These are phyloP conservation scores for Ustilago sp. DNA, from an alignment of 1,284 basidiomycete genomes.

Conservation along the genomic window DNA sequence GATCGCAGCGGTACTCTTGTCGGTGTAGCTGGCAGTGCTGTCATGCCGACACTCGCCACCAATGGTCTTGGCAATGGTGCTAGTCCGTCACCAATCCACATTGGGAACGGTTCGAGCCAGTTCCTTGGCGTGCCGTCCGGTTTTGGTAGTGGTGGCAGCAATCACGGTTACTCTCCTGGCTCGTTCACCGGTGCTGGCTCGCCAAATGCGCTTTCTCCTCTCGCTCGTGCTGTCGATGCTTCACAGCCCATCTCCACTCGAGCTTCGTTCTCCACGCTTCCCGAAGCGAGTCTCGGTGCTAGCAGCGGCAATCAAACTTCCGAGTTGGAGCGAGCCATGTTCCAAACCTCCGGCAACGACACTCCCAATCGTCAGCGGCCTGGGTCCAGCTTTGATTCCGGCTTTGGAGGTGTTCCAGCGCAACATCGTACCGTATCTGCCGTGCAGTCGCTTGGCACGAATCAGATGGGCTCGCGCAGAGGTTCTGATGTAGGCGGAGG, in stretches of 20 bases:
- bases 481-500: constrained; percentile 29
- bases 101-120: constrained; percentile 2
- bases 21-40: constrained; percentile 42
- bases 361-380: constrained; percentile 26
- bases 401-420: constrained; percentile 9
- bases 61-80: constrained; percentile 15
- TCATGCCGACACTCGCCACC: constrained; percentile 24
- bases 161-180: constrained; percentile 10
- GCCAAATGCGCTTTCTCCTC: constrained; percentile 22
- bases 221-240: constrained; percentile 9
- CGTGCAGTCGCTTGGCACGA: constrained; percentile 28
- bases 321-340: constrained; percentile 37
- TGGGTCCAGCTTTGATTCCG: constrained; percentile 12
- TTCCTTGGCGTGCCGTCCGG: constrained; percentile 33
- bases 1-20: constrained; percentile 60
- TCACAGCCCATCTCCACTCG: constrained; percentile 17
- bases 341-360: constrained; percentile 21
- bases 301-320: constrained; percentile 9
- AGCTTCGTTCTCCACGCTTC: constrained; percentile 25
- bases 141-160: constrained; percentile 1
- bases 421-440: constrained; percentile 38
- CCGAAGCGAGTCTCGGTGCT: constrained; percentile 10
- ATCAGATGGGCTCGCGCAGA: constrained; percentile 24
- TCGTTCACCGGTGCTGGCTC: constrained; percentile 25
- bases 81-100: neutral